Conservation (phyloP, 148 eudicot species). For the Cornus controversa region DNA sequence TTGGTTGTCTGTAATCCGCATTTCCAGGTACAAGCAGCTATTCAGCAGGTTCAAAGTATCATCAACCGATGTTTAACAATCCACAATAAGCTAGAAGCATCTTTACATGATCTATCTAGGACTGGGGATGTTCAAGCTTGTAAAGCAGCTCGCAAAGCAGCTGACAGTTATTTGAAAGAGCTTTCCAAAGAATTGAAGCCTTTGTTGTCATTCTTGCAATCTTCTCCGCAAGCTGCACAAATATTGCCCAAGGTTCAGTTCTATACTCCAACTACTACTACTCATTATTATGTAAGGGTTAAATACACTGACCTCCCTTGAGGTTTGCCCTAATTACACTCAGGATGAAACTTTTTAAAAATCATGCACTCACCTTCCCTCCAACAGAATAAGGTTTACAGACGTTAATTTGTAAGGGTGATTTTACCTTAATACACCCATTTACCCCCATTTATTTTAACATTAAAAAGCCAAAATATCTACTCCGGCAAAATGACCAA, state of each 20-base stretch:
- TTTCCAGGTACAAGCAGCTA: conserved; percentile 63
- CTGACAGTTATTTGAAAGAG: conserved; percentile 76
- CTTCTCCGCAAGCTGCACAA: conserved; percentile 72
- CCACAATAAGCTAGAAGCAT: conserved; percentile 80
- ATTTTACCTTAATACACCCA: too few relatives aligned
- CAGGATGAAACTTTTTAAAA: too few relatives aligned
- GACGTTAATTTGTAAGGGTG: too few relatives aligned
- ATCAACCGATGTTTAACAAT: conserved; percentile 53
- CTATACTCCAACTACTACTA: not conserved
- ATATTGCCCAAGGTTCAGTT: conserved; percentile 66
- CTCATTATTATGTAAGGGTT: too few relatives aligned
- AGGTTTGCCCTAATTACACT: too few relatives aligned
- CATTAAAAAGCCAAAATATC: too few relatives aligned
- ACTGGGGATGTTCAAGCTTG: conserved; percentile 86
- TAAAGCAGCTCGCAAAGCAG: conserved; percentile 77
- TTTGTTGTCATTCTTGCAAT: conserved; percentile 66
- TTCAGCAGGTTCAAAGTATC: conserved; percentile 73
- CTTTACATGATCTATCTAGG: conserved; percentile 82
- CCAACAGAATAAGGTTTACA: too few relatives aligned
- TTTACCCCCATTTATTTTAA: too few relatives aligned
- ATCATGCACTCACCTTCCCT: too few relatives aligned
- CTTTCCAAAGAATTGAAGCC: conserved; percentile 84
- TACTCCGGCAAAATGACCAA: too few relatives aligned
- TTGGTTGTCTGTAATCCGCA: not conserved
- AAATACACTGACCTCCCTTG: too few relatives aligned